Percentiles rank a stretch among this genome's conserved stretches.
Evolutionary conservation across 2,329 filamentous ascomycete genomes (phyloP).

Genomic region (Diplodia corticola): DNA sequence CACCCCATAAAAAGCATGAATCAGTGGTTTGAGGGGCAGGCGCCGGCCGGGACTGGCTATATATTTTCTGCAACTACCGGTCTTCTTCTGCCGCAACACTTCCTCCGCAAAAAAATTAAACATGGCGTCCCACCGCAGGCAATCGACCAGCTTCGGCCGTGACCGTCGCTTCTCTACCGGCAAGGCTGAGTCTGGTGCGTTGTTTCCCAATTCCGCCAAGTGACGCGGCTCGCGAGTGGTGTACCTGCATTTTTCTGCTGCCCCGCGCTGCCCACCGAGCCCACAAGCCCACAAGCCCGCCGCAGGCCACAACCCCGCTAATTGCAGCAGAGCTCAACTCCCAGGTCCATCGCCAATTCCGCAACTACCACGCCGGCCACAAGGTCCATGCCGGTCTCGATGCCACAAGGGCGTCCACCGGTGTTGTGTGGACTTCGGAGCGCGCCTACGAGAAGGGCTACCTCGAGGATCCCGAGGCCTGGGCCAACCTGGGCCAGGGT

Average conservation of each 20-base stretch:
- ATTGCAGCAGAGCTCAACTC: slow-evolving; percentile 68
- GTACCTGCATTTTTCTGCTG: slow-evolving; percentile 8
- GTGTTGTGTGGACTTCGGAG: slow-evolving; percentile 91
- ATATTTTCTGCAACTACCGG: slow-evolving; percentile 9
- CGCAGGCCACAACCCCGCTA: not conserved
- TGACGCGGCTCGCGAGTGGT: not conserved
- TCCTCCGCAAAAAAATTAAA: not conserved
- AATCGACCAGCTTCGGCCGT: slow-evolving; percentile 20
- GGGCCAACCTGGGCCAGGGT: slow-evolving; percentile 94
- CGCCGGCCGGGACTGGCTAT: not conserved
- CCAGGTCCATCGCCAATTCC: slow-evolving; percentile 85
- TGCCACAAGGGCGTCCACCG: slow-evolving; percentile 82
- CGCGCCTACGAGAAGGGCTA: slow-evolving; percentile 87
- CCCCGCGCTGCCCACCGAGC: not conserved
- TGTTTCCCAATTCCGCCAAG: not conserved
- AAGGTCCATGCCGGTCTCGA: slow-evolving; percentile 89
- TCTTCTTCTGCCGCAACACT: not conserved
- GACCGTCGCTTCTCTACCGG: slow-evolving; percentile 21
- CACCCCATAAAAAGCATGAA: slow-evolving; percentile 16
- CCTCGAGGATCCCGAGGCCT: slow-evolving; percentile 74
- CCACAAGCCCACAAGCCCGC: not conserved
- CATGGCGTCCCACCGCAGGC: slow-evolving; percentile 17
- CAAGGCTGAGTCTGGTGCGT: slow-evolving; percentile 20
- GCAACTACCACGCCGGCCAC: slow-evolving; percentile 86
- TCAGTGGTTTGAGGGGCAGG: slow-evolving; percentile 8